These are phyloP conservation scores for Lactarius hatsudake DNA, from an alignment of 768 basidiomycete species.

Conservation along the genomic window DNA sequence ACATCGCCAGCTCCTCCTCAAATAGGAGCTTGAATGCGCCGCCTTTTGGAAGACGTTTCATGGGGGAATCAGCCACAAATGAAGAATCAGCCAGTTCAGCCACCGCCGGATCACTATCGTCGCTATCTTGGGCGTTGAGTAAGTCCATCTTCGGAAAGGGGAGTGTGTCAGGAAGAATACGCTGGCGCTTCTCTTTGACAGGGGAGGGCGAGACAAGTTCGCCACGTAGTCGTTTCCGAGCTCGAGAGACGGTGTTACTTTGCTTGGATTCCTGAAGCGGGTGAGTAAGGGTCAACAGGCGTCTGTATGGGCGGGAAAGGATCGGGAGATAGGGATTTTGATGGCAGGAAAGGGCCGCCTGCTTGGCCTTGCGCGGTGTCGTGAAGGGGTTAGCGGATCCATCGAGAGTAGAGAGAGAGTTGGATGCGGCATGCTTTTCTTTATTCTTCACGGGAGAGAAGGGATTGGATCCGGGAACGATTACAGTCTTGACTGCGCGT, in stretches of 20 bases:
- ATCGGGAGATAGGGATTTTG: slow-evolving; percentile 39
- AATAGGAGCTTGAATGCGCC: slow-evolving; percentile 70
- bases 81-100: slow-evolving; percentile 39
- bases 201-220: slow-evolving; percentile 84
- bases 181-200: slow-evolving; percentile 69
- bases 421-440: slow-evolving; percentile 32
- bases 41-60: slow-evolving; percentile 54
- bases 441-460: slow-evolving; percentile 77
- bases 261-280: slow-evolving; percentile 22
- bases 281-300: slow-evolving; percentile 16
- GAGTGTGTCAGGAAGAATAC: slow-evolving; percentile 45
- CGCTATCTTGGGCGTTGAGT: slow-evolving; percentile 30
- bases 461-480: slow-evolving; percentile 63
- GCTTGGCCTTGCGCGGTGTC: slow-evolving; percentile 32
- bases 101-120: slow-evolving; percentile 37
- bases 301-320: slow-evolving; percentile 41
- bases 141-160: slow-evolving; percentile 38
- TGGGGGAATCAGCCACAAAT: slow-evolving; percentile 70
- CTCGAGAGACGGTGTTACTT: slow-evolving; percentile 54
- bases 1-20: slow-evolving; percentile 42
- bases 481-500: slow-evolving; percentile 51
- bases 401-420: slow-evolving; percentile 34
- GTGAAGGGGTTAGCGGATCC: slow-evolving; percentile 47
- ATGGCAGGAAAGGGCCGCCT: slow-evolving; percentile 27
- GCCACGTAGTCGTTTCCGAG: slow-evolving; percentile 77